Evolutionary conservation across 2,329 filamentous ascomycete genomes (phyloP), one percentile per base, ranked within the genome.

Genomic region (Alternaria burnsii): DNA sequence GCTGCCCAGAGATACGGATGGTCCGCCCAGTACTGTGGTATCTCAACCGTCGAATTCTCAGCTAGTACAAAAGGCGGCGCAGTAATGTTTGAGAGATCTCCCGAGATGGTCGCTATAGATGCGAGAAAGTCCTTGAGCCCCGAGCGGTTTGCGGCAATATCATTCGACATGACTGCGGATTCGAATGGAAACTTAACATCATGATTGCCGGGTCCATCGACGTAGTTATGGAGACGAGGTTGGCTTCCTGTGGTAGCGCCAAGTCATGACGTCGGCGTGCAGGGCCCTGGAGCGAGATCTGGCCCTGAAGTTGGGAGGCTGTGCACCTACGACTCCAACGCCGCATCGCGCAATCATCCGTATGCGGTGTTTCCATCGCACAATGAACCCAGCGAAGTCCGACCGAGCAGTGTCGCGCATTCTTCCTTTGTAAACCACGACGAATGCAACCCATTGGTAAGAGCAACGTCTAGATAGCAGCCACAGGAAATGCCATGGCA

Each of bases 1-100:
- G 80, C 79, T 28, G 81, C 72, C 65, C 85, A 84, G 0, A 85
- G 70, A 8, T 77, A 72, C 3, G 80, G 80, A 60, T 81, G 78
- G 46, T 82, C 80, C 28, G 80, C 81, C 80, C 79, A 82, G 62
- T 82, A 83, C 22, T 81, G 77, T 12, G 81, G 81, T 52, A 83
- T 78, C 54, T 82, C 80, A 4, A 80, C 80, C 1, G 81, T 83
- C 0, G 79, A 82, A 51, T 82, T 79, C 53, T 80, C 75, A 3
- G 79, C 79, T 0, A 83, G 71, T 7, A 83, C 75, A 58, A 83
- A 83, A 4, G 81, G 81, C 3, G 81, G 81, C 1, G 81, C 81
- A 9, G 81, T 83, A 55, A 82, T 82, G 54, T 81, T 83, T 43
- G 73, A 78, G 7, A 83, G 73, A 58, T 83, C 81, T 36, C 81